These are phyloP conservation scores for Suillus decipiens DNA, from an alignment of 768 basidiomycete genomes.

Conservation along the genomic window DNA sequence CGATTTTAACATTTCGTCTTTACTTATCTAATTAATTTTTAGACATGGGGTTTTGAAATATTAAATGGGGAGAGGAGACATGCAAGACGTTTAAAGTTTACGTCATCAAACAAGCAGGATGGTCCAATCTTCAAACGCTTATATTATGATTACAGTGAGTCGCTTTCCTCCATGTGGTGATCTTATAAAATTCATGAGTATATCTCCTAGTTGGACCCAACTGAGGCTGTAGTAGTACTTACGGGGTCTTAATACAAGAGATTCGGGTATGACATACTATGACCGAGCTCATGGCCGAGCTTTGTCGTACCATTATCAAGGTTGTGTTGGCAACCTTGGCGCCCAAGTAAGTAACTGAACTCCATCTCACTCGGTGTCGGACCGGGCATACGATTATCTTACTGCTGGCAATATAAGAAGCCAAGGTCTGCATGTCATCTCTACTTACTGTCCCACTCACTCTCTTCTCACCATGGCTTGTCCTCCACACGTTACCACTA, in stretches of 20 bases:
- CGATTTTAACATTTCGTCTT: constrained; percentile 12
- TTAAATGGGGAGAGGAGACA: constrained; percentile 63
- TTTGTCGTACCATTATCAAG: background rate
- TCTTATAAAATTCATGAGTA: too few relatives aligned
- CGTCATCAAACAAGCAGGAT: constrained; percentile 57
- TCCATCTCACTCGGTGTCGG: background rate
- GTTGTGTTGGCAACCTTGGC: too few relatives aligned
- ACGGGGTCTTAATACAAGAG: too few relatives aligned
- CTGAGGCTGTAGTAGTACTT: constrained; percentile 7
- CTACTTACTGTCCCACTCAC: background rate
- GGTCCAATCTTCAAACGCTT: constrained; percentile 50
- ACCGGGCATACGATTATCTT: background rate
- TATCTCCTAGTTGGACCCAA: constrained; percentile 18
- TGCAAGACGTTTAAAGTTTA: constrained; percentile 61
- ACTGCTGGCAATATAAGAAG: background rate
- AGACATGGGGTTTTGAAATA: constrained; percentile 69
- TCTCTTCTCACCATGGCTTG: constrained; percentile 6
- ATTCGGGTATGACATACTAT: background rate
- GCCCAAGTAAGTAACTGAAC: background rate
- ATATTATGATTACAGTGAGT: constrained; percentile 71
- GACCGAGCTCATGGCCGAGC: background rate
- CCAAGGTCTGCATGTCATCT: too few relatives aligned
- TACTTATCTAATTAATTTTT: constrained; percentile 1
- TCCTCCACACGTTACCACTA: background rate
- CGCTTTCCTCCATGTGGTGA: too few relatives aligned